Evolutionary conservation across 495 filamentous ascomycete species (phyloP).

Genomic region (Neurospora tetraspora): DNA sequence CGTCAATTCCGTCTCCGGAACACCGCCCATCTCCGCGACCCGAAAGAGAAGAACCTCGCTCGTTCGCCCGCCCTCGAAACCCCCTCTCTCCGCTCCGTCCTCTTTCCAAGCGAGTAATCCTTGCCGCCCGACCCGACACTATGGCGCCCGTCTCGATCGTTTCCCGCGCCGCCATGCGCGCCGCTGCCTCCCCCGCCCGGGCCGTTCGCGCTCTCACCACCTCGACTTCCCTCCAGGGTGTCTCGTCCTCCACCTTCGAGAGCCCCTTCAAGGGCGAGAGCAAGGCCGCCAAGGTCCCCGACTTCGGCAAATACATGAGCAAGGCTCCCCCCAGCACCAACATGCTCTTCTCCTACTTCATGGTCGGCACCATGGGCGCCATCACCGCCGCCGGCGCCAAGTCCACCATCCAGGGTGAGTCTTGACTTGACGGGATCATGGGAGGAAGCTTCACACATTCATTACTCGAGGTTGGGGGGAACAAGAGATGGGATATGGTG

Average conservation of each 20-base stretch:
- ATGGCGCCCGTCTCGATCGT: constrained; percentile 41
- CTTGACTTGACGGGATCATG: not conserved
- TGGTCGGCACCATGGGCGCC: constrained; percentile 91
- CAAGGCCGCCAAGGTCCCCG: constrained; percentile 60
- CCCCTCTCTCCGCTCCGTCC: not conserved
- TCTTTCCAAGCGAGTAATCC: not conserved
- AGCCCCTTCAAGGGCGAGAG: constrained; percentile 55
- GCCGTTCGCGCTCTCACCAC: constrained; percentile 39
- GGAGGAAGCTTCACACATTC: not conserved
- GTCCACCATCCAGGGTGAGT: constrained; percentile 89
- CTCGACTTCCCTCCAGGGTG: constrained; percentile 26
- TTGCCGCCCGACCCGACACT: constrained; percentile 5
- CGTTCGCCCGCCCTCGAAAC: not conserved
- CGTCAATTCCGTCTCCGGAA: not conserved
- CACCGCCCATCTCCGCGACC: not conserved
- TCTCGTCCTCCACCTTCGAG: constrained; percentile 27
- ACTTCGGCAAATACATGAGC: constrained; percentile 80
- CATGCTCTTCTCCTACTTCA: constrained; percentile 92
- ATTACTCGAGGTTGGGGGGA: constrained; percentile 3
- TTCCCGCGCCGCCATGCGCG: constrained; percentile 36
- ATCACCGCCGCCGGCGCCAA: constrained; percentile 88
- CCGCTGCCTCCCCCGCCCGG: constrained; percentile 22
- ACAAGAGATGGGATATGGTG: not conserved
- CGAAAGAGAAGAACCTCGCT: not conserved
- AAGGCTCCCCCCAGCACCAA: constrained; percentile 54